These are phyloP conservation scores for Sphagnum fallax DNA, from an alignment of 228 moss, liverwort and hornwort genomes.

Conservation along the genomic window DNA sequence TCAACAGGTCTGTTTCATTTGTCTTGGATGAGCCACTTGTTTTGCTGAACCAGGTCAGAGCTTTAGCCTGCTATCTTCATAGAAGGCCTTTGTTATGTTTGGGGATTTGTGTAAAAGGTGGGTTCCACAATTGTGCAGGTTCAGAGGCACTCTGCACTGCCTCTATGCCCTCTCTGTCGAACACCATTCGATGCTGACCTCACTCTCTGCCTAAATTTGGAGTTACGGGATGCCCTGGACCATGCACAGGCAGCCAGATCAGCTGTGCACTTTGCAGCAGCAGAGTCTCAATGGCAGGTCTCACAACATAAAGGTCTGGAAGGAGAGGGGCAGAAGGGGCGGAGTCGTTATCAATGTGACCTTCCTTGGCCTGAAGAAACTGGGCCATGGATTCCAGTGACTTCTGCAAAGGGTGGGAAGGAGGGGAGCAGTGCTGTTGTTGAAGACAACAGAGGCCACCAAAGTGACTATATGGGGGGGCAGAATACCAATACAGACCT, in stretches of 20 bases:
- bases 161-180: conserved; percentile 88
- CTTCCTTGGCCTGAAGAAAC: conserved; percentile 84
- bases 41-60: no score
- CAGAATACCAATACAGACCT: conserved; percentile 36
- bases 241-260: conserved; percentile 67
- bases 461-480: conserved; percentile 48
- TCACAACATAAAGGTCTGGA: conserved; percentile 27
- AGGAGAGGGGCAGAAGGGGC: conserved; percentile 42
- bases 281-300: conserved; percentile 51
- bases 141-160: conserved; percentile 82
- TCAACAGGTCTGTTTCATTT: conserved; percentile 49
- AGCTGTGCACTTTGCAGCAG: conserved; percentile 39
- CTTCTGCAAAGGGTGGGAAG: conserved; percentile 62
- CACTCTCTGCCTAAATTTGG: conserved; percentile 80
- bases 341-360: conserved; percentile 51
- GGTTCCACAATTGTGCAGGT: conserved; percentile 40
- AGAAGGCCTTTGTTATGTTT: conserved; percentile 7
- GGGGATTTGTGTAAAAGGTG: not conserved
- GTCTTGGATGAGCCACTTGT: not conserved
- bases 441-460: conserved; percentile 52
- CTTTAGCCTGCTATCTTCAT: conserved; percentile 29
- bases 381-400: conserved; percentile 86
- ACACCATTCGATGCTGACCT: conserved; percentile 86
- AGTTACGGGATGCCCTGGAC: conserved; percentile 79
- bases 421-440: conserved; percentile 47